Conservation (phyloP, 1,284 basidiomycete species). For the Gomphus bonarii region DNA sequence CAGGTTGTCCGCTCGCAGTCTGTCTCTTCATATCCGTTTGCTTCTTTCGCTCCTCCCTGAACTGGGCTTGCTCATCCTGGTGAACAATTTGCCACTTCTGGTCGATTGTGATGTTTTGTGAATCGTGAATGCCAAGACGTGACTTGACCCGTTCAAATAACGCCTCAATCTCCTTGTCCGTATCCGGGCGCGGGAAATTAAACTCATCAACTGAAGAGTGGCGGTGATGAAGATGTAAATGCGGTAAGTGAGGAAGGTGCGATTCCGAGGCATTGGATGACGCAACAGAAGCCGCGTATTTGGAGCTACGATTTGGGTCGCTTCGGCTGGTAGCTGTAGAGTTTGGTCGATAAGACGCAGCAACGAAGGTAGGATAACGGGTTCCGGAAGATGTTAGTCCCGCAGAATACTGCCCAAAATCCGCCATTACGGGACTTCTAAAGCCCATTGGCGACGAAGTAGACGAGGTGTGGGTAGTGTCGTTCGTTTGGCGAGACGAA, state of each 20-base stretch:
- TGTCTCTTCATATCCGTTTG: constrained; percentile 53
- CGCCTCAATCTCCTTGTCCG: constrained; percentile 63
- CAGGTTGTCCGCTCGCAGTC: constrained; percentile 39
- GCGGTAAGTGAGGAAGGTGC: constrained; percentile 46
- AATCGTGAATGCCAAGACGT: constrained; percentile 37
- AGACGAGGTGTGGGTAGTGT: not conserved
- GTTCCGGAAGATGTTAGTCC: constrained; percentile 25
- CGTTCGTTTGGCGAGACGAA: constrained; percentile 23
- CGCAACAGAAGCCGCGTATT: constrained; percentile 45
- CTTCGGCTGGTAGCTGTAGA: constrained; percentile 47
- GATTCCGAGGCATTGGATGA: constrained; percentile 42
- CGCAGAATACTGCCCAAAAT: constrained; percentile 29
- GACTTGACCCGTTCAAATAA: constrained; percentile 70
- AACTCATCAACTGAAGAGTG: constrained; percentile 43
- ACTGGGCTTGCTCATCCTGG: constrained; percentile 74
- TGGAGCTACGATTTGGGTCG: constrained; percentile 50
- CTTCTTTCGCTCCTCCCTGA: constrained; percentile 57
- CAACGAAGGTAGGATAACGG: constrained; percentile 16
- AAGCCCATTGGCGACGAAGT: constrained; percentile 13
- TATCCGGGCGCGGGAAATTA: constrained; percentile 60
- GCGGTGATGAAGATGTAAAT: constrained; percentile 27
- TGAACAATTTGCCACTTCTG: constrained; percentile 93
- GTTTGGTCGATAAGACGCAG: constrained; percentile 33
- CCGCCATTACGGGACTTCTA: constrained; percentile 33
- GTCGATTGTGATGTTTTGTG: constrained; percentile 57